Base-by-base conservation (phyloP, 106 monocot species). In the Alisma plantagoaquatica region DNA sequence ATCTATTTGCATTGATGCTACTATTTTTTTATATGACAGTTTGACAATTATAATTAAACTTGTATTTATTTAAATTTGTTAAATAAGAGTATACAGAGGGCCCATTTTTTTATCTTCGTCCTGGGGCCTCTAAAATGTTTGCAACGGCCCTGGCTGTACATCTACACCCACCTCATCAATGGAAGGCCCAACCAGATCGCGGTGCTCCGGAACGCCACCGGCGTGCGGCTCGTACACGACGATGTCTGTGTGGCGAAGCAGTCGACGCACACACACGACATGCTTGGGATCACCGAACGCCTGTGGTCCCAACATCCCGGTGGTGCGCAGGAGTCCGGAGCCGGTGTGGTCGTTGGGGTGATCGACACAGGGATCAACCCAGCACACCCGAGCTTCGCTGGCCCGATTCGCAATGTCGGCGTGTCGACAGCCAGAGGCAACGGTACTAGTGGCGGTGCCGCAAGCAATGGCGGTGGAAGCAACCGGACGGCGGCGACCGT, bases 351-450 rank as follows among this genome's bases (percentile, higher is more conserved):
- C 27, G 74, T 90, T 30, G 89, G 89, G 10, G 60, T 84, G 56
- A 41, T 90, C n/a, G 89, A 90, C 71, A 84, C 84, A 8, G 89
- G 84, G 10, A 77, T 90, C 38, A 74, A 90, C 45, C 76, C 79
- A 0, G 55, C 61, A 10, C 83, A 90, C 29, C 83, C 89, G 17
- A 84, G 83, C 59, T 90, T 90, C 41, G 23, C 64, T n/a, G n/a
- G n/a, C n/a, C n/a, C n/a, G n/a, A n/a, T n/a, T n/a, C n/a, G n/a
- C n/a, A n/a, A n/a, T n/a, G n/a, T n/a, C n/a, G n/a, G n/a, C n/a
- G n/a, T n/a, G n/a, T n/a, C n/a, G n/a, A n/a, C n/a, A n/a, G n/a
- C n/a, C n/a, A n/a, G n/a, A n/a, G n/a, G n/a, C n/a, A n/a, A n/a
- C n/a, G n/a, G n/a, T n/a, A n/a, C n/a, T n/a, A n/a, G n/a, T n/a